Evolutionary conservation across 1,139 yeast species (phyloP), one percentile per base, ranked within the genome.

Genomic region (Blastobotrys malaysiensis): DNA sequence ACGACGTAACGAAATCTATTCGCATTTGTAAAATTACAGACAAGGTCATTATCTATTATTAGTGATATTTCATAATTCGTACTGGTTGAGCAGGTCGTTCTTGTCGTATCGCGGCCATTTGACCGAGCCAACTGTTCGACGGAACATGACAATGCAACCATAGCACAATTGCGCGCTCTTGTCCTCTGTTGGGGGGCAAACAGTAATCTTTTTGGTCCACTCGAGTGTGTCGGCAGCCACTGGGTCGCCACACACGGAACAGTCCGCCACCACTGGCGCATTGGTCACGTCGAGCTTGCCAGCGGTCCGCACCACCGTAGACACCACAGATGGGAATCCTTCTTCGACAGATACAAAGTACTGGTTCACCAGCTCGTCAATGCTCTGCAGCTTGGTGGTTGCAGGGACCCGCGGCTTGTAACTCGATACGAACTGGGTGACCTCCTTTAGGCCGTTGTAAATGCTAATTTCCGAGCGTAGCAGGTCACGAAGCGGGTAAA

Each of bases 291-390:
- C 82, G 51, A 93, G 72, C 68, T 93, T 91, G 52, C 84, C 84
- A 9, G 95, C 96, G 0, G 96, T 91, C 59, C 88, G 84, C 11
- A 90, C 91, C 18, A 93, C 98, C 0, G 99, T 91, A 0, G 97
- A 86, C 1, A 95, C 93, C 3, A 95, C 89, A 52, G 95, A 89
- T 0, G 97, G 89, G 65, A 90, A 91, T 6, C 87, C 95, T 9
- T 80, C 77, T 64, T 90, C 97, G 39, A 91, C 81, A 46, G 78
- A 78, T 43, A 74, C 77, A 64, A 90, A 89, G 68, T 93, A 93
- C 54, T 84, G 80, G 45, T 82, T 75, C 1, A 91, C 84, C 50
- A 93, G 76, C 63, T 88, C 95, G 63, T 88, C 83, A 27, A 93
- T 84, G 1, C 96, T 87, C 77, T 86, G 82, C 61, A 83, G 80